Evolutionary conservation across 2,329 filamentous ascomycete species (phyloP).

Genomic region (Massarina eburnea): DNA sequence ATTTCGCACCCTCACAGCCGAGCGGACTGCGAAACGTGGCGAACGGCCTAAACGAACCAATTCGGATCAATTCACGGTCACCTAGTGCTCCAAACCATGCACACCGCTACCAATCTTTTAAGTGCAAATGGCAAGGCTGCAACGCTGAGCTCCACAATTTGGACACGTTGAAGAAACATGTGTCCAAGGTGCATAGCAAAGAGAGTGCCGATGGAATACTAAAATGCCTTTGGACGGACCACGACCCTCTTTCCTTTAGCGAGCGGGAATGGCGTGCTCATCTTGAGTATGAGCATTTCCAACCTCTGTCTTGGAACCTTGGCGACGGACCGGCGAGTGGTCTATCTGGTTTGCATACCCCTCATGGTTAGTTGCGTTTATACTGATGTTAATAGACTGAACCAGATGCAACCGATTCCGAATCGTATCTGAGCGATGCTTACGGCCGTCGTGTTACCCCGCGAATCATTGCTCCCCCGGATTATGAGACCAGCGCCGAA

Average conservation of each 20-base stretch:
- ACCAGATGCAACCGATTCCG: conserved; percentile 44
- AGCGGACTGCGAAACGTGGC: conserved; percentile 30
- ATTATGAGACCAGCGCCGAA: conserved; percentile 5
- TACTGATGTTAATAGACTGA: conserved; percentile 22
- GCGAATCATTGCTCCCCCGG: conserved; percentile 31
- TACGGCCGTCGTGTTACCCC: conserved; percentile 53
- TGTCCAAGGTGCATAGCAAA: conserved; percentile 57
- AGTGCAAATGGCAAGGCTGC: conserved; percentile 62
- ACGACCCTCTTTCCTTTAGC: conserved; percentile 38
- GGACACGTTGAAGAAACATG: conserved; percentile 60
- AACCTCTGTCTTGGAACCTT: conserved; percentile 56
- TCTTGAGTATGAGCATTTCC: conserved; percentile 55
- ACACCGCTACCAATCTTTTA: conserved; percentile 51
- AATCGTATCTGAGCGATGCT: conserved; percentile 52
- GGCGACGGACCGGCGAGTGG: conserved; percentile 62
- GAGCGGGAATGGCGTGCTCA: conserved; percentile 53
- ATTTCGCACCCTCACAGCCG: conserved; percentile 19
- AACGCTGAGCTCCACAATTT: conserved; percentile 63
- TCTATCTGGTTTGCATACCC: conserved; percentile 56
- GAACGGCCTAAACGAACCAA: conserved; percentile 17
- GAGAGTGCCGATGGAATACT: conserved; percentile 37
- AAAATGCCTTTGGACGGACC: conserved; percentile 49
- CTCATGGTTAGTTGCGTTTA: conserved; percentile 2
- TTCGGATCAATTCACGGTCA: conserved; percentile 33
- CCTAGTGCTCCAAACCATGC: conserved; percentile 30